A percentile compares a stretch with the other conserved stretches of the same genome.
Evolutionary conservation across 148 eudicot species (phyloP).

Genomic region (Rhododendron kiyosumense): DNA sequence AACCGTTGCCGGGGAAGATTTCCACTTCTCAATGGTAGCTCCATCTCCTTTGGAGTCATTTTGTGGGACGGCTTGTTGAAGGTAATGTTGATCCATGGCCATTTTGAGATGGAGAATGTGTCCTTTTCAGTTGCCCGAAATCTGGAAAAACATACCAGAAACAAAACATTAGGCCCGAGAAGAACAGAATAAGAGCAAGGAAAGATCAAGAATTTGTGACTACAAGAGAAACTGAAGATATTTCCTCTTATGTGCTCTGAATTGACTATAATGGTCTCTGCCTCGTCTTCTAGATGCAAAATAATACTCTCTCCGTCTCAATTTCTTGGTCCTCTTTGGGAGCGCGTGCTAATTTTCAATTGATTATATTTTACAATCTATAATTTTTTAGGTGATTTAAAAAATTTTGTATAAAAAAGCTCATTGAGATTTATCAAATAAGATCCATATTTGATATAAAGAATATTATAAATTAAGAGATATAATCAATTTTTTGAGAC

Average conservation of each 20-base stretch:
- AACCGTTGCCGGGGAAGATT: conserved; percentile 20
- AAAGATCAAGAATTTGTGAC: not conserved
- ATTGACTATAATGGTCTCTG: not conserved
- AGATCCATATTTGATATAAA: too few species aligned
- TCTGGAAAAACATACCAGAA: conserved; percentile 2
- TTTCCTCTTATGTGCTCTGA: not conserved
- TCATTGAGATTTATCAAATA: too few species aligned
- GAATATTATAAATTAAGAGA: too few species aligned
- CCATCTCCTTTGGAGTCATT: conserved; percentile 15
- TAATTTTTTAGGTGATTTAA: too few species aligned
- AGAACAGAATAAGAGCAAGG: not conserved
- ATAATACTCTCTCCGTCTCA: too few species aligned
- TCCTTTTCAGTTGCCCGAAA: conserved; percentile 3
- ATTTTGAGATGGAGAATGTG: not conserved
- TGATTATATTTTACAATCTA: too few species aligned
- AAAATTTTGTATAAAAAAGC: too few species aligned
- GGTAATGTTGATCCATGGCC: conserved; percentile 38
- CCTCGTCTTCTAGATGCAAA: not conserved
- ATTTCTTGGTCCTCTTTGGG: too few species aligned
- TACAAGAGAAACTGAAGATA: not conserved
- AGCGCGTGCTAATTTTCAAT: too few species aligned
- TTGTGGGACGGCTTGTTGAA: conserved; percentile 19
- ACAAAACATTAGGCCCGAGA: conserved; percentile 1
- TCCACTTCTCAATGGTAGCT: conserved; percentile 20
- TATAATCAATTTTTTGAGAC: too few species aligned